Evolutionary conservation across 257 asterid genomes (phyloP).

Genomic region (Ballota nigra): DNA sequence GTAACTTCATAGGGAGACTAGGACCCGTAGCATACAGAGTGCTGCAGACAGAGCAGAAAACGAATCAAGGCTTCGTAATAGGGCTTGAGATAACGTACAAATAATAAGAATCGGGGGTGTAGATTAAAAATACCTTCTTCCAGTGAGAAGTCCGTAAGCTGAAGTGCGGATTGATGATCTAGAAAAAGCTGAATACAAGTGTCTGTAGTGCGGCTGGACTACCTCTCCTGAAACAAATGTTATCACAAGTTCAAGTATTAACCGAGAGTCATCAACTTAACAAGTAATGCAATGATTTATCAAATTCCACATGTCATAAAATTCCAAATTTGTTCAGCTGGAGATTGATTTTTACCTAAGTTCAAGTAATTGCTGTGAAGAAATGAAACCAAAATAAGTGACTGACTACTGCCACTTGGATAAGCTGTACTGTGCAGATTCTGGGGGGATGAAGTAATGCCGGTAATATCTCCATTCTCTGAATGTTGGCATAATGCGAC

Average conservation of each 20-base stretch:
- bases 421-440: conserved; percentile 20
- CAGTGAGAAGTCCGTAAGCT: conserved; percentile 81
- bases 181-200: conserved; percentile 48
- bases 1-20: conserved; percentile 51
- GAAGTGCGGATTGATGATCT: conserved; percentile 52
- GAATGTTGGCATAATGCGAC: conserved; percentile 37
- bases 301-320: not conserved
- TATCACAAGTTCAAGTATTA: conserved; percentile 15
- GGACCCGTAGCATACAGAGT: conserved; percentile 41
- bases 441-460: conserved; percentile 23
- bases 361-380: conserved; percentile 78
- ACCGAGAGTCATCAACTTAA: not conserved
- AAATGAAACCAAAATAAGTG: conserved; percentile 52
- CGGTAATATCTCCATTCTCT: conserved; percentile 24
- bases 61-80: not conserved
- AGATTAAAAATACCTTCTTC: conserved; percentile 51
- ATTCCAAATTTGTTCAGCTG: not conserved
- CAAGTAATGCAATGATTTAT: not conserved
- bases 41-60: conserved; percentile 38
- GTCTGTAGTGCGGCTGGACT: conserved; percentile 57
- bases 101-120: not conserved
- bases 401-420: conserved; percentile 26
- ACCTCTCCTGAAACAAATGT: conserved; percentile 60
- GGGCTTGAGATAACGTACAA: not conserved
- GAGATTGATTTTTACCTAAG: conserved; percentile 47